Evolutionary conservation across 1,139 yeast species (phyloP).

Genomic region (Geotrichum citri-aurantii): DNA sequence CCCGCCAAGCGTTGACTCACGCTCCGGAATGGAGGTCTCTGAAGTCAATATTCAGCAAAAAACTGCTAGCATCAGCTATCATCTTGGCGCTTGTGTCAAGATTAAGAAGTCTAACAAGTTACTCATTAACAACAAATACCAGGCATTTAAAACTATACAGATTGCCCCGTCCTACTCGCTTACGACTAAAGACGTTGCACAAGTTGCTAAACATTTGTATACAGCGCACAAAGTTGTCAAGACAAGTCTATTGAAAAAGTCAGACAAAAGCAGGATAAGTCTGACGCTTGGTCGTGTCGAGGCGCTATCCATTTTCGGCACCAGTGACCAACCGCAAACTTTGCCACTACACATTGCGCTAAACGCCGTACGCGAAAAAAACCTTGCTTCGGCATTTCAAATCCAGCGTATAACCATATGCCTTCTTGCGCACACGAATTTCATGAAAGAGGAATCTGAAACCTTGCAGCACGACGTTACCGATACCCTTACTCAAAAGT

Average conservation of each 20-base stretch:
- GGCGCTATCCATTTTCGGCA: background rate
- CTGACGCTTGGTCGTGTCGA: background rate
- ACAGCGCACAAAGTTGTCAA: background rate
- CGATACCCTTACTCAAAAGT: background rate
- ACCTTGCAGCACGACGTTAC: background rate
- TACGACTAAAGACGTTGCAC: background rate
- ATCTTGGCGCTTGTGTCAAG: background rate
- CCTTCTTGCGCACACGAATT: background rate
- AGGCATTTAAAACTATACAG: background rate
- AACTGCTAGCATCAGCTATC: background rate
- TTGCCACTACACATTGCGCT: background rate
- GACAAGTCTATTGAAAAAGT: background rate
- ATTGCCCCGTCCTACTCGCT: slow-evolving; percentile 2
- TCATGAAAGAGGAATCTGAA: background rate
- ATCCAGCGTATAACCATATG: background rate
- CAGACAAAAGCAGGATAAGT: background rate
- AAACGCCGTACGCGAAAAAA: background rate
- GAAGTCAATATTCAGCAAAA: background rate
- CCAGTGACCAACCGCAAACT: background rate
- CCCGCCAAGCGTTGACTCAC: slow-evolving; percentile 6
- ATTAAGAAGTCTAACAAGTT: background rate
- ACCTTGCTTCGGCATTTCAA: background rate
- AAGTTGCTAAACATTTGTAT: background rate
- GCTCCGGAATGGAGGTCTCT: background rate
- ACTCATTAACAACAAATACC: background rate